Evolutionary conservation across 176 grass and related monocot species (phyloP), one percentile per base, ranked within the genome.

Genomic region (Rhipidocladum racemiflorum): DNA sequence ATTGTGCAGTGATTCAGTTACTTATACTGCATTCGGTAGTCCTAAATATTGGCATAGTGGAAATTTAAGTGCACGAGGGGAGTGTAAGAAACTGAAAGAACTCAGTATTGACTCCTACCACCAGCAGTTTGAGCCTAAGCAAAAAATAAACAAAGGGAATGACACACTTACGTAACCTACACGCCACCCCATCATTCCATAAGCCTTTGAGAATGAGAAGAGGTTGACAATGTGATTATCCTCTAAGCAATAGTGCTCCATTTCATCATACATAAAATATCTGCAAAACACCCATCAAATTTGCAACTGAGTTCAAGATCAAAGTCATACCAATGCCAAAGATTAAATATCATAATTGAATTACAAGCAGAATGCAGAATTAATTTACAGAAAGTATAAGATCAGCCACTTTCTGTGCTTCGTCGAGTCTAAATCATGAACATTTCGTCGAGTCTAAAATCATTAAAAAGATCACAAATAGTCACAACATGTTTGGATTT

Each of bases 151-250:
- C 1, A 32, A 48, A n/a, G 7, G 61, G 40, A 34, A 57, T 35
- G 39, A 17, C 60, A 38, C 46, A 89, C 96, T 99, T 90, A 99
- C 96, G 2, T 99, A 99, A 87, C 96, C 96, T 48, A 99, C 96
- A 78, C 91, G 96, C 96, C 96, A 99, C n/a, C 96, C 96, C 96
- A 99, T 99, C 96, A 99, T 99, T 75, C 96, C 96, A 74, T 95
- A 91, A 59, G 89, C 93, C 83, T 99, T 99, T 17, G 96, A 99
- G 74, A 99, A 99, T 44, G 96, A 99, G 83, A 99, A 99, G 65
- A 99, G 15, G 86, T 99, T 99, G 20, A 99, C 80, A 76, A 99
- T 95, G 82, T 99, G 96, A 63, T 73, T 80, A 78, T 79, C 96
- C 68, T 99, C 96, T 90, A 99, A 53, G 86, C 96, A 99, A 44